Evolutionary conservation across 169 alveolate species (phyloP).

Genomic region (Plasmodium ovale): DNA sequence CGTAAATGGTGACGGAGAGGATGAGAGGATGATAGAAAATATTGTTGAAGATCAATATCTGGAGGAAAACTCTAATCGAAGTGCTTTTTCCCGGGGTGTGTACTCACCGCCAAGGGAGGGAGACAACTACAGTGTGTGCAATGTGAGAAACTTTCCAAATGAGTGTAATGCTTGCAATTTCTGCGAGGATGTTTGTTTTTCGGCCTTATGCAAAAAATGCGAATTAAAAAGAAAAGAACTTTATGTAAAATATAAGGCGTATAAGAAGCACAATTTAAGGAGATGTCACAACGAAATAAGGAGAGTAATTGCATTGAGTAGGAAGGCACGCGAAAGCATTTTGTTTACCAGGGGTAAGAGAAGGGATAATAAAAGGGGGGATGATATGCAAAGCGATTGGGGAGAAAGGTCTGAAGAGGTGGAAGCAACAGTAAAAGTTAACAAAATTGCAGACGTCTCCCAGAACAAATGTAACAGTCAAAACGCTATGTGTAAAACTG

Average conservation of each 20-base stretch:
- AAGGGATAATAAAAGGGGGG: background rate
- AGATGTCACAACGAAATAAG: slow-evolving; percentile 16
- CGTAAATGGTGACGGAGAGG: background rate
- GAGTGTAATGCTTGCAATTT: slow-evolving; percentile 39
- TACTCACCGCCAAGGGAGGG: background rate
- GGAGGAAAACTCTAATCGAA: too few species aligned
- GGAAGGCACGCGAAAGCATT: background rate
- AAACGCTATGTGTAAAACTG: background rate
- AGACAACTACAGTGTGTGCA: background rate
- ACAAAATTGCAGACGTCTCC: too few species aligned
- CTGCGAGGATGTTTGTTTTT: slow-evolving; percentile 64
- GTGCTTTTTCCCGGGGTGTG: background rate
- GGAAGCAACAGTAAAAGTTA: background rate
- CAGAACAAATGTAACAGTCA: background rate
- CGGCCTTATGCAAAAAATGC: slow-evolving; percentile 19
- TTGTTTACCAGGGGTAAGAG: background rate
- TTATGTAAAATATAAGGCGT: slow-evolving; percentile 29
- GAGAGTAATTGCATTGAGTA: background rate
- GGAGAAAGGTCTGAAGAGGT: background rate
- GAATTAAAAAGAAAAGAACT: slow-evolving; percentile 28
- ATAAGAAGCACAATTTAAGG: slow-evolving; percentile 18
- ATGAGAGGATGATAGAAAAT: background rate
- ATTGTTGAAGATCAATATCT: too few species aligned
- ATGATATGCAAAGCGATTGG: background rate
- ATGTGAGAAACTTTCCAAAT: too few species aligned